These are phyloP conservation scores for Spathaspora sp. DNA, from an alignment of 805 yeast species.

Conservation along the genomic window DNA sequence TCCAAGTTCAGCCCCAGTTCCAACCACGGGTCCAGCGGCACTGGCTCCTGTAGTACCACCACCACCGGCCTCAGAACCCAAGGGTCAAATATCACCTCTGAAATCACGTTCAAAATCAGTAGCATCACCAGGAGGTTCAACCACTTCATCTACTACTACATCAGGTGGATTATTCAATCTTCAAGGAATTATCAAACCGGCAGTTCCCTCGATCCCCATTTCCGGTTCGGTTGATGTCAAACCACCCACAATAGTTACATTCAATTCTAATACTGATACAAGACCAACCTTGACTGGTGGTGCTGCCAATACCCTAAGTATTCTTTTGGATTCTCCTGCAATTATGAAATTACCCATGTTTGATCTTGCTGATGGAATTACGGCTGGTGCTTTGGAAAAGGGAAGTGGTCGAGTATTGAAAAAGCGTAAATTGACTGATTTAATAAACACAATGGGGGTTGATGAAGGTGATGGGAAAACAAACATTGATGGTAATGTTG, in stretches of 20 bases:
- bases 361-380: slow-evolving; percentile 47
- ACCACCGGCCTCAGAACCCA: slow-evolving; percentile 1
- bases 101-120: slow-evolving; percentile 1
- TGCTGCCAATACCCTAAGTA: slow-evolving; percentile 68
- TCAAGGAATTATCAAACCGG: slow-evolving; percentile 44
- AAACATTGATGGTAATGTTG: slow-evolving; percentile 91
- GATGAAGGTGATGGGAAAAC: slow-evolving; percentile 92
- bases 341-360: slow-evolving; percentile 72
- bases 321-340: slow-evolving; percentile 66
- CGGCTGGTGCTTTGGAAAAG: slow-evolving; percentile 40
- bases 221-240: slow-evolving; percentile 65
- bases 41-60: neutral
- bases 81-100: slow-evolving; percentile 2
- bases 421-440: slow-evolving; percentile 83
- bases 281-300: slow-evolving; percentile 88
- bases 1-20: slow-evolving; percentile 1
- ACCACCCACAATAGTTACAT: slow-evolving; percentile 60
- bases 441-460: slow-evolving; percentile 76
- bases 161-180: slow-evolving; percentile 20
- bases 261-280: slow-evolving; percentile 48
- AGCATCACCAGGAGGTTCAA: slow-evolving; percentile 6
- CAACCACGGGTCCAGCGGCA: neutral
- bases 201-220: slow-evolving; percentile 67
- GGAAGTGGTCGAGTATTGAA: slow-evolving; percentile 73
- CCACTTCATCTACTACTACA: slow-evolving; percentile 7